Base-by-base conservation (phyloP, 352 stramenopile genomes). In the Pseudoperonospora humuli region DNA sequence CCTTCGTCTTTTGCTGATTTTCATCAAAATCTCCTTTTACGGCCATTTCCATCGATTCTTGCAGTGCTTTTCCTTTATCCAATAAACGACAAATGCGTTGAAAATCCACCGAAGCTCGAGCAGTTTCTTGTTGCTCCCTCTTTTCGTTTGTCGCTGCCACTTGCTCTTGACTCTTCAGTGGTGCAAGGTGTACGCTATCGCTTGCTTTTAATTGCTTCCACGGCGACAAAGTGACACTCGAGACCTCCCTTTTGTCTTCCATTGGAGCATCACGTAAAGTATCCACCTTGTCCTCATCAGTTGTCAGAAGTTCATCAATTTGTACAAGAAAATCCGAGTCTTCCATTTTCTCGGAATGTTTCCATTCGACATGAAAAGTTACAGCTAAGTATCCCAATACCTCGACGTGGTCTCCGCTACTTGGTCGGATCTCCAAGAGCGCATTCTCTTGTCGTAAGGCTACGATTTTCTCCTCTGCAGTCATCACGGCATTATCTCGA, bases 21-120 rank as follows among this genome's bases (percentile, higher is more conserved):
- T 1, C 18, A 6, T 32, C 11, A 28, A 7, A 15, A 17, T 3
- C 17, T 27, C 49, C 25, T 4, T 39, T 45, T 17, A 66, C 45
- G 40, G 64, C 67, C 44, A 27, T 43, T 26, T 72, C 66, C 69
- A 80, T 80, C 6, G 52, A 76, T n/a, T 57, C 23, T 21, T 73
- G 54, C 26, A 80, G 36, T 4, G 54, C 50, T 28, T 73, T 73
- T 5, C 69, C 69, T 45, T 76, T 77, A 15, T 57, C 45, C 37
- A 80, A 56, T 27, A 78, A 35, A 5, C 50, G n/a, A 14, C 47
- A 58, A 27, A 71, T 56, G 0, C 61, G 38, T 20, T 42, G 45
- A 7, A 33, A 44, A 28, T 55, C 39, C 21, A 7, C 20, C 11
- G 17, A 20, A 21, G 9, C 31, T 23, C 5, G 21, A 9, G 39